These are phyloP conservation scores for Coniferiporia sulphurascens DNA, from an alignment of 1,284 basidiomycete genomes.

Conservation along the genomic window DNA sequence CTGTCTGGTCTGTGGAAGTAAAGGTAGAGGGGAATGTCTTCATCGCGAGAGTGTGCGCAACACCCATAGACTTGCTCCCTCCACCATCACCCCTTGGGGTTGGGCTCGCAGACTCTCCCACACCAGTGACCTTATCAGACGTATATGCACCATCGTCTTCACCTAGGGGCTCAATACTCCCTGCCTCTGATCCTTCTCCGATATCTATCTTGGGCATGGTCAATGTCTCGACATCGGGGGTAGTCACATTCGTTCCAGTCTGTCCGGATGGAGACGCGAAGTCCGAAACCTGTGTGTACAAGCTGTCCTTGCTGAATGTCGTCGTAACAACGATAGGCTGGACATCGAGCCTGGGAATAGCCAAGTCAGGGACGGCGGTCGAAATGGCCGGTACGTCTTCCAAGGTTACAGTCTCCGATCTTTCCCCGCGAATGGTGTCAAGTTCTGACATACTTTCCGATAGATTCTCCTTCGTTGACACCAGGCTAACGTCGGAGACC, in stretches of 20 bases:
- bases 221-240: conserved; percentile 11
- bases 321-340: conserved; percentile 2
- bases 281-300: conserved; percentile 3
- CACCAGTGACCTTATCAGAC: not conserved
- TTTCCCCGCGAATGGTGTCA: conserved; percentile 4
- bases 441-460: conserved; percentile 6
- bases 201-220: conserved; percentile 8
- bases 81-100: not conserved
- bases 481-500: not conserved
- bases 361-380: conserved; percentile 4
- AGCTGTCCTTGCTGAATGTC: conserved; percentile 12
- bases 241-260: conserved; percentile 10
- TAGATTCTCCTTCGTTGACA: not conserved
- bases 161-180: conserved; percentile 5
- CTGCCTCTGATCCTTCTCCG: not conserved
- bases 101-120: not conserved
- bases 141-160: conserved; percentile 8
- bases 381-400: conserved; percentile 9
- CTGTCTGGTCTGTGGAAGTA: not conserved
- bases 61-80: not conserved
- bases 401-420: not conserved
- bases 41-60: conserved; percentile 11
- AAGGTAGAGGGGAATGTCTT: conserved; percentile 13
- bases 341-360: conserved; percentile 12
- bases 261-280: conserved; percentile 6